A percentile compares a stretch with the other conserved stretches of the same genome.
Evolutionary conservation across 1,284 basidiomycete genomes (phyloP).

Genomic region (Kalmanozyma brasiliensis): DNA sequence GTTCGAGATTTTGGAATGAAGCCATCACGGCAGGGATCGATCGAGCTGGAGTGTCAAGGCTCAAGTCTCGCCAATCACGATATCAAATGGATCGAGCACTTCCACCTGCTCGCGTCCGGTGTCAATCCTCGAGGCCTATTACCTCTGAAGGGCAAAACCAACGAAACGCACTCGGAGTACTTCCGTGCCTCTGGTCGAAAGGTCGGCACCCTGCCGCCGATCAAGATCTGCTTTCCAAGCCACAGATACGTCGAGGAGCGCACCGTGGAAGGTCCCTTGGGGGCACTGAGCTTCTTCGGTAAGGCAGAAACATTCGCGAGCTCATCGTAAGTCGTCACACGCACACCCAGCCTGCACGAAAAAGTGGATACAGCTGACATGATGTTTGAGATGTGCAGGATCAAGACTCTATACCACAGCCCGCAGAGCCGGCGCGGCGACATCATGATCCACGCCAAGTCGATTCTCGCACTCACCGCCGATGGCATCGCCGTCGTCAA

Average conservation of each 20-base stretch:
- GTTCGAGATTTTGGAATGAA: slow-evolving; percentile 37
- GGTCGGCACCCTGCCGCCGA: slow-evolving; percentile 25
- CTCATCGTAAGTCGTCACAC: slow-evolving; percentile 24
- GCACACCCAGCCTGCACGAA: not conserved
- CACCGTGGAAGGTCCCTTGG: slow-evolving; percentile 47
- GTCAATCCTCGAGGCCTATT: slow-evolving; percentile 28
- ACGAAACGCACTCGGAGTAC: slow-evolving; percentile 34
- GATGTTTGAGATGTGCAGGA: slow-evolving; percentile 4
- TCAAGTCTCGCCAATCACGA: slow-evolving; percentile 59
- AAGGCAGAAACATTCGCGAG: slow-evolving; percentile 46
- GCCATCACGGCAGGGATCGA: no score
- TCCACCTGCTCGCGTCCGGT: slow-evolving; percentile 57
- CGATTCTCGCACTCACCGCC: slow-evolving; percentile 44
- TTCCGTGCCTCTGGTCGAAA: slow-evolving; percentile 4
- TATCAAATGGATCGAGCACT: slow-evolving; percentile 62
- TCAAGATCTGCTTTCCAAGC: slow-evolving; percentile 61
- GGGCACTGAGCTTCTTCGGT: slow-evolving; percentile 63
- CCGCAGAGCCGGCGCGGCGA: slow-evolving; percentile 55
- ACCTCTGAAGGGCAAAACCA: slow-evolving; percentile 40
- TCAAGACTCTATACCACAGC: slow-evolving; percentile 42
- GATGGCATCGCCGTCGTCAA: slow-evolving; percentile 16
- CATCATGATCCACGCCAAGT: slow-evolving; percentile 66
- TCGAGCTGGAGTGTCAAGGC: slow-evolving; percentile 58
- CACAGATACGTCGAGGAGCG: slow-evolving; percentile 47
- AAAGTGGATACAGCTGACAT: not conserved